phyloP scores from a whole-genome alignment of 495 filamentous ascomycete genomes.

The Halenospora varia region DNA sequence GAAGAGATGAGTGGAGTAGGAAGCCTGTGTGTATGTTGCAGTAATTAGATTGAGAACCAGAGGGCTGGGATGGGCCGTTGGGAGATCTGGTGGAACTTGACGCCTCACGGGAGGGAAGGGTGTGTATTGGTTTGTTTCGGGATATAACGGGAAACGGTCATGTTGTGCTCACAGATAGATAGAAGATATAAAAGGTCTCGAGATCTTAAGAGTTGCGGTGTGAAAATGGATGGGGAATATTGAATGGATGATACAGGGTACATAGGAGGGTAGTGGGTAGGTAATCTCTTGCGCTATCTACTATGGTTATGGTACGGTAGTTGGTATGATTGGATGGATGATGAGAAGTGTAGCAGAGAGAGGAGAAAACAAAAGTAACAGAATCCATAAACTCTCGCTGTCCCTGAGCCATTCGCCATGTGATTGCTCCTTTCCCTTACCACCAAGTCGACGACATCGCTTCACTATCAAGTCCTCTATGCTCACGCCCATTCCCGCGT shows the following conservation, averaged over 20 bases:
- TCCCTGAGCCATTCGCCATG: conserved; percentile 1
- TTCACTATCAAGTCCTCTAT: background rate
- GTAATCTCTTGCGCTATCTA: conserved; percentile 20
- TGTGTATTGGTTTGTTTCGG: too few species aligned
- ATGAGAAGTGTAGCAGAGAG: background rate
- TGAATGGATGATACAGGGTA: too few species aligned
- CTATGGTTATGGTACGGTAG: conserved; percentile 4
- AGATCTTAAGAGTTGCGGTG: background rate
- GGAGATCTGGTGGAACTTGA: too few species aligned
- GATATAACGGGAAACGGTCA: background rate
- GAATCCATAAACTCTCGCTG: background rate
- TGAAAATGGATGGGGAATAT: background rate
- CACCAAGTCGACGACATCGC: background rate
- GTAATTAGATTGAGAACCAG: too few species aligned
- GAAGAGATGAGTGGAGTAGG: too few species aligned
- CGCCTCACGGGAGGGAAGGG: too few species aligned
- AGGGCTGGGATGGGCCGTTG: too few species aligned
- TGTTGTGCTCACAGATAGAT: background rate
- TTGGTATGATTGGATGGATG: background rate
- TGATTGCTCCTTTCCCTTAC: too few species aligned
- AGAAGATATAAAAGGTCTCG: background rate
- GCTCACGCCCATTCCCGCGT: conserved; percentile 10
- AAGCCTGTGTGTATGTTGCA: too few species aligned
- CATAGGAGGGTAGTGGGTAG: conserved; percentile 3
- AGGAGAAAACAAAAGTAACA: background rate